Conservation (phyloP, 176 grass and related monocot genomes). For the Dactylis glomerata region DNA sequence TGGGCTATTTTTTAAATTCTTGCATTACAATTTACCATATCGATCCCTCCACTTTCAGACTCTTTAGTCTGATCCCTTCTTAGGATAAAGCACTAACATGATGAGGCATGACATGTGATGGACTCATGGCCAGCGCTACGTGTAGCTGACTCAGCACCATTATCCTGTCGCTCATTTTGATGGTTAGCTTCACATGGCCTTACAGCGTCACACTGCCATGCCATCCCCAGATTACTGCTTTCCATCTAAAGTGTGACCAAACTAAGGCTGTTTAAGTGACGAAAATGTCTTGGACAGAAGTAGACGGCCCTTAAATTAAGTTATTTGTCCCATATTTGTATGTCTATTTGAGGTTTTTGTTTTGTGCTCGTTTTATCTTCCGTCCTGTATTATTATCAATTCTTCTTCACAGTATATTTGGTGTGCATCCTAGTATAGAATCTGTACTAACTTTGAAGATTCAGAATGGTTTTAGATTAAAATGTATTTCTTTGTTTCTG, state of each 20-base stretch:
- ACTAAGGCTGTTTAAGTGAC: background rate
- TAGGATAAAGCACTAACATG: conserved; percentile 10
- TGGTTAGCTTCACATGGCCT: background rate
- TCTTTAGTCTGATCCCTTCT: conserved; percentile 11
- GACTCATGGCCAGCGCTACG: background rate
- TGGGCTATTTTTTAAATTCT: background rate
- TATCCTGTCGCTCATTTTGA: background rate
- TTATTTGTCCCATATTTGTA: background rate
- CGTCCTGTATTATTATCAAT: background rate
- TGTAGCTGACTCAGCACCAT: background rate
- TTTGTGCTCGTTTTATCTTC: background rate
- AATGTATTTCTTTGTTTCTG: conserved; percentile 33
- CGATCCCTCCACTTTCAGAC: background rate
- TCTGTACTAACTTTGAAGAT: background rate
- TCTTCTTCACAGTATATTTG: background rate
- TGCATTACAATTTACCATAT: background rate
- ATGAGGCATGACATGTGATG: conserved; percentile 7
- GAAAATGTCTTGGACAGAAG: background rate
- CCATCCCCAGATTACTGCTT: background rate
- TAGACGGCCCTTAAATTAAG: background rate
- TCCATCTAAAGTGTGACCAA: background rate
- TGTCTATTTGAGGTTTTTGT: background rate
- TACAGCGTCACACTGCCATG: background rate
- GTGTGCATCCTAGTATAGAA: background rate
- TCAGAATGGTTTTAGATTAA: conserved; percentile 23